Evolutionary conservation across 768 basidiomycete genomes (phyloP).

Genomic region (Candolleomyces eurysporus): DNA sequence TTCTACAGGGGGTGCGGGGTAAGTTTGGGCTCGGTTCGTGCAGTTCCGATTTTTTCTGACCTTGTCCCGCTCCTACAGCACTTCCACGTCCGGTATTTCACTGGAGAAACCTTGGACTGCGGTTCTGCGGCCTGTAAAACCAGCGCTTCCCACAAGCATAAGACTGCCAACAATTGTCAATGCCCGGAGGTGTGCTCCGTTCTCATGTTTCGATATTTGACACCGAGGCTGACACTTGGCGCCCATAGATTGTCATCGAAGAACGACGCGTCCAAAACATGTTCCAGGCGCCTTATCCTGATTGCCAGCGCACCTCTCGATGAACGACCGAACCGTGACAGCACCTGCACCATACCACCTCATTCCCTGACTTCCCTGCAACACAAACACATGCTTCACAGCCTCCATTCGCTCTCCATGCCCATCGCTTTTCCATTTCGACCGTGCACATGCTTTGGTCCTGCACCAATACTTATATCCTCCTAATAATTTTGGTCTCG

Average conservation of each 20-base stretch:
- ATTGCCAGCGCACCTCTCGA: constrained; percentile 38
- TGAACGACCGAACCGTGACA: constrained; percentile 15
- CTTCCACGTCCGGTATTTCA: constrained; percentile 49
- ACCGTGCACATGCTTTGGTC: background rate
- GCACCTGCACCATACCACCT: background rate
- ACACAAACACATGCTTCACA: background rate
- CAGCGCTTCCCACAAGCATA: constrained; percentile 42
- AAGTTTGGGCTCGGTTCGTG: constrained; percentile 16
- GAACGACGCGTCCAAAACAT: constrained; percentile 45
- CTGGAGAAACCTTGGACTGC: constrained; percentile 43
- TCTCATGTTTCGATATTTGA: background rate
- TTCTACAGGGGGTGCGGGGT: constrained; percentile 52
- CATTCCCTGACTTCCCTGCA: background rate
- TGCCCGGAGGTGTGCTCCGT: constrained; percentile 36
- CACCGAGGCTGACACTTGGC: background rate
- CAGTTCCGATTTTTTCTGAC: constrained; percentile 3
- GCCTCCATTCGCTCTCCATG: background rate
- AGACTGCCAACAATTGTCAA: constrained; percentile 38
- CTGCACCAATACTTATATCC: background rate
- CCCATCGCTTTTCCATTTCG: background rate
- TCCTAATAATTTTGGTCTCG: background rate
- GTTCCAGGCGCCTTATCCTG: constrained; percentile 42
- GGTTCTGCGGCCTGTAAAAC: constrained; percentile 35
- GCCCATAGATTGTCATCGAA: constrained; percentile 35
- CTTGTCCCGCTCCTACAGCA: constrained; percentile 29